Base-by-base conservation (phyloP, 2,329 filamentous ascomycete species). In the Rhynchosporium agropyri region DNA sequence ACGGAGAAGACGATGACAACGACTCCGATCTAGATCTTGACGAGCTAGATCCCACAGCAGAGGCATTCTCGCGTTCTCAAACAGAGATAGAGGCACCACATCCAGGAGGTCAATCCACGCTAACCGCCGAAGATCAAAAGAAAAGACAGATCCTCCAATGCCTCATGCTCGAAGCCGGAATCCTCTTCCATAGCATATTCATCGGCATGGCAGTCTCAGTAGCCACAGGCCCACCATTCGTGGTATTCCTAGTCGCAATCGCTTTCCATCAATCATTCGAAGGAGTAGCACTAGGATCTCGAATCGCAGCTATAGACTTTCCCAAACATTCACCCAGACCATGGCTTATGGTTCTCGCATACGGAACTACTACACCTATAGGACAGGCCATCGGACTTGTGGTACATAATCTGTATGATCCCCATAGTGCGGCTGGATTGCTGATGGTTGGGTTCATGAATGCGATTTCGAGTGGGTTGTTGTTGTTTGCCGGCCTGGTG, bases 201-300 rank as follows among this genome's bases (percentile, higher is more conserved):
- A 94, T 95, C 70, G 91, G 91, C 65, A 93, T 94, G 89, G 90
- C 91, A 3, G 82, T 95, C 36, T 92, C 89, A 0, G 91, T 95
- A 0, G 88, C 91, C 0, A 92, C 89, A 0, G 90, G 90, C 0
- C 88, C 90, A 0, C 86, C 89, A 0, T 95, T 95, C 72, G 80
- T 91, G 48, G 89, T 94, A 12, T 90, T 95, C 67, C 80, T 95
- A 0, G 81, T 93, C 36, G 91, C 91, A 56, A 92, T 95, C 66
- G 86, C 85, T 67, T 93, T 94, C 76, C 91, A 95, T 72, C 90
- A 96, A 77, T 92, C 90, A 0, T 96, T 96, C 68, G 92, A 96
- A 77, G 92, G 92, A 1, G 86, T 96, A 13, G 92, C 92, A 0
- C 84, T 96, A 4, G 92, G 92, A 6, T 90, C 90, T 49, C 89